Base-by-base conservation (phyloP, 2,329 filamentous ascomycete species). In the Trichoderma asperellum region DNA sequence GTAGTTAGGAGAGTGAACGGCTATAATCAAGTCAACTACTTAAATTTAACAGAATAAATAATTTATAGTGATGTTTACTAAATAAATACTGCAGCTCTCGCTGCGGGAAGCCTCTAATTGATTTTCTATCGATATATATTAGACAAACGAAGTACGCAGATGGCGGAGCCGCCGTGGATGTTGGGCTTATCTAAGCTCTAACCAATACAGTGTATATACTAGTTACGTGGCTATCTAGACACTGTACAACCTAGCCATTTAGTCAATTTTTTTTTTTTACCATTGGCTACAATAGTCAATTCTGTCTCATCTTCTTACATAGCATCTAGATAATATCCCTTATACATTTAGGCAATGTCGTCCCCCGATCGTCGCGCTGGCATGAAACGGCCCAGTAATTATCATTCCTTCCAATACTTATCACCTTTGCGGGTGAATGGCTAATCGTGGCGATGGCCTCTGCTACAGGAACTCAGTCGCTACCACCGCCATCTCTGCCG, bases 401-500 rank as follows among this genome's bases (percentile, higher is more conserved):
- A 63, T 61, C 58, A 35, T 32, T 53, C 34, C 32, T 60, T 61
- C 34, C 52, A 57, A n/a, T 53, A 35, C 24, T 43, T 64, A 40
- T 11, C 21, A 52, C 7, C 29, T 59, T 24, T 34, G 6, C 43
- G 52, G 52, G 47, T 34, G 56, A 34, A 55, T 68, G 27, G 59
- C 75, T 75, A 68, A 76, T 71, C 62, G 66, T 43, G 59, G 58
- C 34, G 47, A 53, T 63, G 59, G 62, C 55, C 29, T 60, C 47
- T 37, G 49, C 52, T 53, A 47, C 70, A 93, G 92, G 93, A 81
- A 98, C 96, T 63, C 96, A 98, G 81, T 98, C 96, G 68, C 91
- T 97, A 71, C 96, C 96, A 70, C 94, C 95, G 67, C 96, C 96
- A 24, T 88, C 91, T 72, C 88, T 99, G 24, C 96, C 96, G 8